Base-by-base conservation (phyloP, 768 basidiomycete genomes). In the Rhizopogon roseolus region DNA sequence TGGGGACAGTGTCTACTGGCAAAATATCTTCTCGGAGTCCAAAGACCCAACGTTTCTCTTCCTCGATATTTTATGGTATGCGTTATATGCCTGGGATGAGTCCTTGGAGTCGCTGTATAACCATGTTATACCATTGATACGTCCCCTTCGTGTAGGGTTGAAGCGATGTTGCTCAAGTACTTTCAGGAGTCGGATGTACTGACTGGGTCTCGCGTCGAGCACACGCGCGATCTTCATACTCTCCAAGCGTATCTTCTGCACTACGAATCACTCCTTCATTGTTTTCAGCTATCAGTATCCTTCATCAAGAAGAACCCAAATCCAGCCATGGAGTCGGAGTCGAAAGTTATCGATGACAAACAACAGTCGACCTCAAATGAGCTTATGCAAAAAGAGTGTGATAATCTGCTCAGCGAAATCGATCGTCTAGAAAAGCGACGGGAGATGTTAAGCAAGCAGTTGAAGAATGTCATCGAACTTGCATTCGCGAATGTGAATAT, bases 71-170 rank as follows among this genome's bases (percentile, higher is more conserved):
- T 63, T 85, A 43, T 85, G 83, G 83, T 81, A 82, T 58, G 76
- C 79, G 1, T 63, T 83, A 19, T 84, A 85, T 58, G 71, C 80
- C 1, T 85, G 83, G 81, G 83, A 85, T 53, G 81, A 85, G 60
- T 68, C 79, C 3, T 70, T 83, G 27, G 81, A 83, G 61, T 59
- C 63, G 5, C 61, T 85, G 29, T 81, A 79, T 57, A 54, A 62
- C 8, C 78, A 85, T 56, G 75, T 84, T 27, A 76, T 75, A 54
- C 64, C 56, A 29, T 60, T 85, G 73, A 81, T 82, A 60, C 41
- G 79, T 65, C 11, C 5, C 37, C 19, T 5, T 3, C 14, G 6
- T 41, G 4, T 4, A 4, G 8, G 41, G n/a, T 3, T 3, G 10
- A 52, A n/a, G 54, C 34, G 3, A 10, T 11, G 14, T 50, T 1